phyloP scores from a whole-genome alignment of 345 rosid species.

The Populus euphratica region DNA sequence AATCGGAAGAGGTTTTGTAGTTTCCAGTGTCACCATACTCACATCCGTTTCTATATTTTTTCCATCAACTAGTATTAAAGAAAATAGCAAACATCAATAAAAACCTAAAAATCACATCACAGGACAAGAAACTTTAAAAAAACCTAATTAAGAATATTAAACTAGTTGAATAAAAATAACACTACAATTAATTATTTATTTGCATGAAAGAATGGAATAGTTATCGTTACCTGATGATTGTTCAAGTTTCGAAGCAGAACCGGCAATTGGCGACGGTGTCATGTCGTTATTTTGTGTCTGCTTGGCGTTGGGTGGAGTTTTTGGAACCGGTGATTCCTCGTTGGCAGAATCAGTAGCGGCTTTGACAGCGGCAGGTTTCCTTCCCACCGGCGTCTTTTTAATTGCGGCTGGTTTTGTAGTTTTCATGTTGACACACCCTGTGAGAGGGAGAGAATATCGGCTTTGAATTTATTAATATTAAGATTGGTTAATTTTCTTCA shows the following conservation, averaged over 20 bases:
- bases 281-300: conserved; percentile 16
- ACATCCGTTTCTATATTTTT: conserved; percentile 13
- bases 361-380: conserved; percentile 22
- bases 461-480: background rate
- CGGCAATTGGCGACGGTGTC: conserved; percentile 6
- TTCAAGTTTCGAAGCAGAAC: conserved; percentile 23
- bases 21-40: conserved; percentile 12
- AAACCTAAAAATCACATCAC: background rate
- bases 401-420: conserved; percentile 27
- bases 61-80: conserved; percentile 20
- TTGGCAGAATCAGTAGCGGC: background rate
- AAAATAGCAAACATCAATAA: background rate
- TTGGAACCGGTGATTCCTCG: conserved; percentile 15
- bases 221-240: conserved; percentile 29
- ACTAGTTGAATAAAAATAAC: background rate
- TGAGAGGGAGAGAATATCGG: background rate
- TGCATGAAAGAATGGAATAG: background rate
- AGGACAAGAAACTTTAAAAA: background rate
- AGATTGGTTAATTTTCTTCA: background rate
- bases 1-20: conserved; percentile 18
- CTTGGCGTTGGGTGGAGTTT: conserved; percentile 26
- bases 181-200: background rate
- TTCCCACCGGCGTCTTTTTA: conserved; percentile 37
- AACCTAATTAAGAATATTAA: background rate
- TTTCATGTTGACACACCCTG: conserved; percentile 24